phyloP scores from a whole-genome alignment of 805 yeast genomes.

The Allodekkera sacchari region DNA sequence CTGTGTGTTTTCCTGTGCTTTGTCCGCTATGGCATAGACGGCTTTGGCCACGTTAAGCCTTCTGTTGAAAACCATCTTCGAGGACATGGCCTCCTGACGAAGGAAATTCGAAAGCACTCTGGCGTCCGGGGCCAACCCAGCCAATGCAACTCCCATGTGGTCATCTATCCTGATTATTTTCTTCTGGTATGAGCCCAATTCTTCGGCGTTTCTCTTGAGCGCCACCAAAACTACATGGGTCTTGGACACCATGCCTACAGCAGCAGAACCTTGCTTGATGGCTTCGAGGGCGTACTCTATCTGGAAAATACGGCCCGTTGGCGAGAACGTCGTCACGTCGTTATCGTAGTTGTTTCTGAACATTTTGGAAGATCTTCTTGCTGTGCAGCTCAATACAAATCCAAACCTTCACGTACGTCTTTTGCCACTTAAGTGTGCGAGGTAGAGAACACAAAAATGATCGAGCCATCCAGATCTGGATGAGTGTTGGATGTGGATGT shows the following conservation, averaged over 20 bases:
- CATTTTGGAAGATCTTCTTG: no score
- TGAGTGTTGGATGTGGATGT: no score
- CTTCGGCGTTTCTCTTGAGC: slow-evolving; percentile 93
- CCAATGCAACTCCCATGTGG: slow-evolving; percentile 90
- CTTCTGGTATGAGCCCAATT: slow-evolving; percentile 92
- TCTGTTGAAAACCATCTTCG: slow-evolving; percentile 77
- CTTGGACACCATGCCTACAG: slow-evolving; percentile 85
- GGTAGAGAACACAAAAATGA: no score
- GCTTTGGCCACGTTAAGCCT: slow-evolving; percentile 80
- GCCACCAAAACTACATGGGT: slow-evolving; percentile 89
- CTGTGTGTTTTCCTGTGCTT: slow-evolving; percentile 96
- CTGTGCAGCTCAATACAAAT: no score
- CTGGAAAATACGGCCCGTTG: slow-evolving; percentile 87
- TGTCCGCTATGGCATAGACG: slow-evolving; percentile 81
- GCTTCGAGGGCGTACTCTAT: slow-evolving; percentile 90
- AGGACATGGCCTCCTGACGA: slow-evolving; percentile 86
- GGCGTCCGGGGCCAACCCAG: slow-evolving; percentile 98
- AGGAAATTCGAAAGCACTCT: slow-evolving; percentile 83
- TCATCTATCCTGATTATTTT: slow-evolving; percentile 86
- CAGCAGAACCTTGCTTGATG: slow-evolving; percentile 95
- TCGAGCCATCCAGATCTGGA: no score
- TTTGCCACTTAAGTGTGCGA: no score
- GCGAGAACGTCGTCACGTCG: slow-evolving; percentile 96
- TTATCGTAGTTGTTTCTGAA: slow-evolving; percentile 98
- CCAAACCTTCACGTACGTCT: no score